These are phyloP conservation scores for Starmera quercuum DNA, from an alignment of 805 yeast species.

Conservation along the genomic window DNA sequence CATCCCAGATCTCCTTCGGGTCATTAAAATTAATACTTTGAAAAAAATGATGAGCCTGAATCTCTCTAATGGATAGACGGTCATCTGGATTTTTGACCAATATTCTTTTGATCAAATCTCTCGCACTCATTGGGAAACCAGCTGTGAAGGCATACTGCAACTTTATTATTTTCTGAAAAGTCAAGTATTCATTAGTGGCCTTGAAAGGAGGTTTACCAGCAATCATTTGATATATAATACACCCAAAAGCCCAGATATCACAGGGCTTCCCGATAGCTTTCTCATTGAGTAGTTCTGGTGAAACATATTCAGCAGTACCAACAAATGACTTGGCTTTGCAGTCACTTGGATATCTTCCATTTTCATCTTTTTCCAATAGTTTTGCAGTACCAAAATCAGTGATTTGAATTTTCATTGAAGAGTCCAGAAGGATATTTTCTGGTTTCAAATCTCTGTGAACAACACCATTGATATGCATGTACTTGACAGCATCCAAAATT, in stretches of 20 bases:
- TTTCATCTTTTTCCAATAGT: conserved; percentile 43
- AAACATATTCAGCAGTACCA: conserved; percentile 93
- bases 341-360: conserved; percentile 55
- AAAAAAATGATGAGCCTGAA: conserved; percentile 61
- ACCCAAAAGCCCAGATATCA: conserved; percentile 99
- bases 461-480: conserved; percentile 68
- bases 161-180: conserved; percentile 76
- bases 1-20: conserved; percentile 47
- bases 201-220: conserved; percentile 89
- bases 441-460: conserved; percentile 82
- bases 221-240: conserved; percentile 90
- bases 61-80: conserved; percentile 47
- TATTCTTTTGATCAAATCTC: conserved; percentile 69
- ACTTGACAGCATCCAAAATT: conserved; percentile 62
- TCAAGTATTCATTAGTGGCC: conserved; percentile 74
- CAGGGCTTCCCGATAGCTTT: conserved; percentile 85
- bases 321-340: conserved; percentile 74
- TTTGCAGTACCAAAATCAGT: conserved; percentile 87
- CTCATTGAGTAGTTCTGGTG: conserved; percentile 84
- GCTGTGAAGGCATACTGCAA: conserved; percentile 79
- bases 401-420: conserved; percentile 51
- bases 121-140: conserved; percentile 65
- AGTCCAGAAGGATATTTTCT: conserved; percentile 66
- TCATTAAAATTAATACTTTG: conserved; percentile 46
- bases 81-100: conserved; percentile 56